Evolutionary conservation across 129 eudicot species (phyloP), one percentile per base, ranked within the genome.

Genomic region (Oenanthe sinensis): DNA sequence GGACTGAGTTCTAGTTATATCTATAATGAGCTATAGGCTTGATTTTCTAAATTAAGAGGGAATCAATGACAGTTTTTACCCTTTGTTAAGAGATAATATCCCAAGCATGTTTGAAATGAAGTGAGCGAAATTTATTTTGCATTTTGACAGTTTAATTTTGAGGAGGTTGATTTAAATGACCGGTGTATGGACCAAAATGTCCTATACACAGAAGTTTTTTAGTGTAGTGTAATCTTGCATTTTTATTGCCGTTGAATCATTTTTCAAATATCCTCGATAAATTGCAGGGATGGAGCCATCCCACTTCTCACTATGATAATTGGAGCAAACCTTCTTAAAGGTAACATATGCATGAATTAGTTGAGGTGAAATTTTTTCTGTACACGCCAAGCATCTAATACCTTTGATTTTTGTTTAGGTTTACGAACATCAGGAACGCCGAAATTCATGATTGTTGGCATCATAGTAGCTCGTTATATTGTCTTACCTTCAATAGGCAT

Each of bases 321-420:
- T 81, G 98, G 98, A 79, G 98, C 89, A 36, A 94, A 91, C 80
- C 98, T 94, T 36, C 86, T 89, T 15, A 82, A 78, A 87, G 98
- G 98, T 89, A 86, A 74, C 30, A 49, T 8, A 12, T 37, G 43
- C 52, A 49, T 8, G 2, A 33, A 43, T 46, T 62, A 36, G 68
- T 20, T 45, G 14, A 14, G 74, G 79, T 4, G 22, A 30, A 24
- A 16, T 40, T 7, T 37, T 10, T 79, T 45, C 19, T 55, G 19
- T 22, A 13, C 65, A 30, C 22, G 40, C 71, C 14, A 40, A 63
- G 13, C 58, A 4, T 36, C 19, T 87, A 63, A 77, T 71, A 11
- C 76, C 50, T 48, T 33, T 50, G 45, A 0, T 58, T 69, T 42
- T 67, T 28, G 42, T 83, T 76, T 91, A 93, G 97, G 96, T 62